Conservation (phyloP, 192 early-diverging fungal genomes). For the Rhizoclosmatium globosum region DNA sequence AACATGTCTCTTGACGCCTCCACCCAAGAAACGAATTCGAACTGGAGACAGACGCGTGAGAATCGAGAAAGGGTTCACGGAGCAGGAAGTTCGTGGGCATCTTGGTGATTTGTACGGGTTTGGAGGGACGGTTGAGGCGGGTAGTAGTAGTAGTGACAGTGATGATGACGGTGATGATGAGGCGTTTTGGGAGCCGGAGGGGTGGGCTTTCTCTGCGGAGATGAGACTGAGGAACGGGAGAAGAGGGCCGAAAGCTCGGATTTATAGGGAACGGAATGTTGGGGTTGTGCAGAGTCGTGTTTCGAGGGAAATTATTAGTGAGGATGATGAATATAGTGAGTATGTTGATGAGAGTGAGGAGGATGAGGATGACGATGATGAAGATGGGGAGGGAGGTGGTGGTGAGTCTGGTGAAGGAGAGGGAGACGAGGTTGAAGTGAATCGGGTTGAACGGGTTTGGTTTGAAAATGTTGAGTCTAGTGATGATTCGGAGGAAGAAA, state of each 20-base stretch:
- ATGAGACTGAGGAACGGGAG: no score
- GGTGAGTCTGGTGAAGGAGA: neutral
- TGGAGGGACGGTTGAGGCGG: neutral
- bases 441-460: neutral
- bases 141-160: neutral
- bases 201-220: no score
- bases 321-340: neutral
- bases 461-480: neutral
- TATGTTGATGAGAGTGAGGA: neutral
- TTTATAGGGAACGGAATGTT: no score
- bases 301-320: no score
- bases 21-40: neutral
- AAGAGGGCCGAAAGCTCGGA: no score
- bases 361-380: neutral
- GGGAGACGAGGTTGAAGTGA: neutral
- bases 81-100: neutral
- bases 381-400: neutral
- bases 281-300: slow-evolving; percentile 1
- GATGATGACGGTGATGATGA: neutral
- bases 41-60: neutral
- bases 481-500: slow-evolving; percentile 4
- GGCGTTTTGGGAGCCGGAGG: neutral
- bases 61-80: neutral
- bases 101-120: neutral
- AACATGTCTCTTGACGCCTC: neutral